Evolutionary conservation across 306 rosid genomes (phyloP), one percentile per base, ranked within the genome.

Genomic region (Dryas octopetala): DNA sequence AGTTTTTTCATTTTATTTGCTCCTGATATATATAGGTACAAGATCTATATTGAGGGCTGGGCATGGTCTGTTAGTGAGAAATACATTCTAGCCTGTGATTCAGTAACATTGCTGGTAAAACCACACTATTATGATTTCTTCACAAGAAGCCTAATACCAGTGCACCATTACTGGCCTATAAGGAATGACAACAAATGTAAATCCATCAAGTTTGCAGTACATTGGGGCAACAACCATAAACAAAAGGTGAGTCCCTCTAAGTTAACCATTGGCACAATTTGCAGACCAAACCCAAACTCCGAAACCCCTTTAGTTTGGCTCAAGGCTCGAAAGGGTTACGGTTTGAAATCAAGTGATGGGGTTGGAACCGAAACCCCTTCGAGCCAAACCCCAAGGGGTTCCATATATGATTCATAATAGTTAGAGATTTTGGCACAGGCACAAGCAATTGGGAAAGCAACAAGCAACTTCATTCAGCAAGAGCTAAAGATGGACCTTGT

Each of bases 11-110:
- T 16, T 44, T 12, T 16, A 14, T 59, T 5, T 19, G 43, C 11
- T 53, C 38, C 5, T 60, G 16, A 8, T 52, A 52, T 62, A 48
- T 48, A 26, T 14, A 84, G 87, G 50, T 84, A 81, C 76, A 84
- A 84, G 72, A 81, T 78, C 62, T 85, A 81, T 50, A 76, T 82
- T 47, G 88, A 85, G 78, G 86, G 88, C 17, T 85, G 45, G 66
- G 83, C 82, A 48, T 85, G 88, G 86, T 85, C 86, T 9, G 86
- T 85, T 38, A 85, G 85, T 63, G 83, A 81, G 70, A 81, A 85
- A 58, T 81, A 85, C 71, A 85, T 85, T 66, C 78, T 85, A 23
- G 78, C 86, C 12, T 85, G 85, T 68, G 74, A 85, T 63, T 81
- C 88, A 8, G 61, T 78, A 32, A 75, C 88, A 50, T 54, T 81